Percentiles rank a stretch among this genome's conserved stretches.
Conservation (phyloP, 1,284 basidiomycete species). For the Puccinia horiana region DNA sequence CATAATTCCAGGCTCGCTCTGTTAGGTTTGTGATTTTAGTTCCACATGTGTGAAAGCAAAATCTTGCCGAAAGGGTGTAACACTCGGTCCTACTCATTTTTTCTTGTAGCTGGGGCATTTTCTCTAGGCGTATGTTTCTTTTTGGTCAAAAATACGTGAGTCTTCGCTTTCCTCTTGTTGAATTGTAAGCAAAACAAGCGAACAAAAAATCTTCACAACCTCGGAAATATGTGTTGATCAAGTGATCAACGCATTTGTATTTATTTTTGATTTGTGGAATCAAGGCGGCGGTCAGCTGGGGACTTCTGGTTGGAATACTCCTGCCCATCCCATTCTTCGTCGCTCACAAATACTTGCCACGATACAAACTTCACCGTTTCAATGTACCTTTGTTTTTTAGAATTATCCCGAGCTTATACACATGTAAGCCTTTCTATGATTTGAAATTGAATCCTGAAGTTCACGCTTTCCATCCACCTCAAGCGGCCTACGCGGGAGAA, state of each 20-base stretch:
- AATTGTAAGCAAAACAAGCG: too few relatives aligned
- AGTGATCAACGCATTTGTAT: too few relatives aligned
- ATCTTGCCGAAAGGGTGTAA: neutral
- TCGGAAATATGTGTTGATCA: too few relatives aligned
- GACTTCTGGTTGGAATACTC: conserved; percentile 1
- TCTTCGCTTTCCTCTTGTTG: neutral
- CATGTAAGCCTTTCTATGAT: neutral
- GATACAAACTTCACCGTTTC: neutral
- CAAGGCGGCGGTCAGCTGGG: neutral
- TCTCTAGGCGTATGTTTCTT: conserved; percentile 18
- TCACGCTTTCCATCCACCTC: neutral
- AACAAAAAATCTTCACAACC: neutral
- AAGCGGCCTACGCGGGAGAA: conserved; percentile 32
- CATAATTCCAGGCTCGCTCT: conserved; percentile 7
- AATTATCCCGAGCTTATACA: neutral
- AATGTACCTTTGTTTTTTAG: conserved; percentile 21
- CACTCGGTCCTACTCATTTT: neutral
- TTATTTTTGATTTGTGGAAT: neutral
- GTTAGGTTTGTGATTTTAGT: conserved; percentile 8
- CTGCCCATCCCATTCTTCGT: conserved; percentile 32
- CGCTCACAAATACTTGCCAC: conserved; percentile 30
- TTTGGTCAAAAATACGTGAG: conserved; percentile 26
- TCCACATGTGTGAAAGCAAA: neutral
- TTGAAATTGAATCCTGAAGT: neutral
- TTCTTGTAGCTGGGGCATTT: conserved; percentile 29